Base-by-base conservation (phyloP, 805 yeast genomes). In the Kodamaea hsintzibuensis region DNA sequence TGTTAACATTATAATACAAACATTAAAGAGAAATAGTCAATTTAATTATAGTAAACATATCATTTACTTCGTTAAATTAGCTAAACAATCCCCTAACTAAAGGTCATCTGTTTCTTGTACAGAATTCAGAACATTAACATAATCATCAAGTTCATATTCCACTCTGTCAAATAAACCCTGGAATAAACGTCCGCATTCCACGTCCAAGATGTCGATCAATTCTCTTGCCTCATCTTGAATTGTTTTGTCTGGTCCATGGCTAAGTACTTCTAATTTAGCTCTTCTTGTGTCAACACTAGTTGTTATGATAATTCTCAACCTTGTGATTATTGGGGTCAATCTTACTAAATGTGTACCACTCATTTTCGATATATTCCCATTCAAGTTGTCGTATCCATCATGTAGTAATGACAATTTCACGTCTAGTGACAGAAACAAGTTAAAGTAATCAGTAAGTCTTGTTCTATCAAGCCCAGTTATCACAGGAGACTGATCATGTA, bases 301-400 rank as follows among this genome's bases (percentile, higher is more conserved):
- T 2, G 72, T 65, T 3, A 82, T 62, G 16, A 66, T 71, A 3
- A 78, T 60, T 45, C 88, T 69, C 22, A 85, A 67, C 25, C 87
- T 69, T 57, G 80, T 82, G 0, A 82, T 81, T 14, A 84, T 80
- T 0, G 83, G 80, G 30, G 71, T 68, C 17, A 83, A 70, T 52
- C 89, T 69, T 4, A 83, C 81, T 2, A 67, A 62, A 51, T 83
- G 86, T 0, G 89, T 84, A 7, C 66, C 67, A 30, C 72, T 74
- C 66, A 82, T 65, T 42, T 64, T 67, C 9, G 63, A 57, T 3
- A 50, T 62, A 3, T 35, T 14, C 33, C 54, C 50, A 12, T 42
- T 14, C 8, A 72, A 72, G 12, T 68, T 65, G 5, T 57, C 57
- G 12, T 43, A 81, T 55, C 62, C 73, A 62, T 37, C 76, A 46